These are phyloP conservation scores for Globisporangium nagaii DNA, from an alignment of 352 stramenopile genomes.

Conservation along the genomic window DNA sequence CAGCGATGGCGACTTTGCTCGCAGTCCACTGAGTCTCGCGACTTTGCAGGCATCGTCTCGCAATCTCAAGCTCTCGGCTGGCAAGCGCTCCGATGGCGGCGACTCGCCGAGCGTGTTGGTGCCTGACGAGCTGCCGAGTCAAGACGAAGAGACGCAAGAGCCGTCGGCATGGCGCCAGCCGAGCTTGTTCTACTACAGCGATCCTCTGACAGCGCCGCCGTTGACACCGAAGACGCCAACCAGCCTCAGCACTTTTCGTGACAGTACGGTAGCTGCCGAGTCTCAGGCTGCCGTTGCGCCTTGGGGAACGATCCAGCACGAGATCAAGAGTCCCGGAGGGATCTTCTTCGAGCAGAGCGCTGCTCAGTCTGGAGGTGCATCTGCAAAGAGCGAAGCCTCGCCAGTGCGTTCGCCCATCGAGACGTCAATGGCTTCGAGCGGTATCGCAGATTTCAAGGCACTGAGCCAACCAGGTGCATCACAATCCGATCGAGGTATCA, in stretches of 20 bases:
- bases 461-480: background rate
- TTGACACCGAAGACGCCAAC: slow-evolving; percentile 1
- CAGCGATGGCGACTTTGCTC: background rate
- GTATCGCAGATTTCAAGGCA: background rate
- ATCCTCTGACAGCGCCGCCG: background rate
- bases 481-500: background rate
- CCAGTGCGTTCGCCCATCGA: background rate
- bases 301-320: background rate
- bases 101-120: background rate
- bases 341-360: background rate
- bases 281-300: too few species aligned
- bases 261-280: background rate
- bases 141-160: background rate
- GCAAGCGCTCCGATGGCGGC: background rate
- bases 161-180: slow-evolving; percentile 7
- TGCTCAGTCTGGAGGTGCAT: background rate
- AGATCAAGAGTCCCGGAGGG: background rate
- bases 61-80: background rate
- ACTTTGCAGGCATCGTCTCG: slow-evolving; percentile 1
- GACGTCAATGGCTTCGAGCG: background rate
- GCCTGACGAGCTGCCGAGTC: background rate
- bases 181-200: slow-evolving; percentile 20
- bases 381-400: background rate
- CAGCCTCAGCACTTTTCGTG: background rate
- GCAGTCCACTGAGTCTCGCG: background rate